phyloP scores from a whole-genome alignment of 1,139 yeast species.

The Candida tetrigidarum region DNA sequence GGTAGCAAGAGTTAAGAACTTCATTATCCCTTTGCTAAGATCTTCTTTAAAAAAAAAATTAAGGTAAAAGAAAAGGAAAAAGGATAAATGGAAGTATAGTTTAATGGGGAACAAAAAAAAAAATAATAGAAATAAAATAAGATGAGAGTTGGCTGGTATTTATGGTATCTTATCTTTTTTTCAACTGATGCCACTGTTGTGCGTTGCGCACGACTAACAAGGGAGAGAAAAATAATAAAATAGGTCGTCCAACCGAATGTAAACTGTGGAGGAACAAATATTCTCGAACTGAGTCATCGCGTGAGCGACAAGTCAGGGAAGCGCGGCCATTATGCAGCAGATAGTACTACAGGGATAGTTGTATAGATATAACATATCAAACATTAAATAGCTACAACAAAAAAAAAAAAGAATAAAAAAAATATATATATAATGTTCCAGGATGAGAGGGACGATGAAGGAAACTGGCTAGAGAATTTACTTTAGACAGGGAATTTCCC shows the following conservation, averaged over 20 bases:
- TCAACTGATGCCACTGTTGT: no score
- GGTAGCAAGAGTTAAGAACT: slow-evolving; percentile 20
- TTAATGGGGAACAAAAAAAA: neutral
- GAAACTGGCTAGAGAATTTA: no score
- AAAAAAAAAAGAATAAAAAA: neutral
- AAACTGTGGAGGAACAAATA: neutral
- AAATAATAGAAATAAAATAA: neutral
- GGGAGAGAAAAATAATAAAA: no score
- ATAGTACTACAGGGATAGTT: no score
- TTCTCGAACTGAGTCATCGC: neutral
- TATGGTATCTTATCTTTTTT: neutral
- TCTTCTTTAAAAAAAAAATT: neutral
- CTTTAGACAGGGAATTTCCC: no score
- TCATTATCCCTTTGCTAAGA: slow-evolving; percentile 10
- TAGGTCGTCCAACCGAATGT: neutral
- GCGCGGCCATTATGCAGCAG: no score
- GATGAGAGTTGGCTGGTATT: neutral
- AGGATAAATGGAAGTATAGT: neutral
- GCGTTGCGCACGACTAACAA: no score
- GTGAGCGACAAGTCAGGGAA: no score
- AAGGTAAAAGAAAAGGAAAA: slow-evolving; percentile 3
- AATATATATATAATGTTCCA: neutral
- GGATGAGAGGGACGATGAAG: no score
- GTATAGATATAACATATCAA: neutral
- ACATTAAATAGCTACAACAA: neutral